Conservation (phyloP, 805 yeast genomes). For the Metschnikowia arizonensis region DNA sequence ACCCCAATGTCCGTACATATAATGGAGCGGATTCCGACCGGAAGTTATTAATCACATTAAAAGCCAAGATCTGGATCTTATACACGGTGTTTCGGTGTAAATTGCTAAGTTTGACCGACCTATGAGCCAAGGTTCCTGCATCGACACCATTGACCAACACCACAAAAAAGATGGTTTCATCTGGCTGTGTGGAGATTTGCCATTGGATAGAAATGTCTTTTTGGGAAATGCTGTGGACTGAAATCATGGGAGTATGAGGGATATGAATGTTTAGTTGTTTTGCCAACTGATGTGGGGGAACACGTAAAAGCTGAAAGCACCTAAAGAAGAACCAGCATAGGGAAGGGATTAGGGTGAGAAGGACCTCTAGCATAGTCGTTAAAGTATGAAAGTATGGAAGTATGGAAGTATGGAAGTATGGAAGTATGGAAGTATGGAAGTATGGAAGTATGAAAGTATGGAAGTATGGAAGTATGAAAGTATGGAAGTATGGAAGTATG, state of each 20-base stretch:
- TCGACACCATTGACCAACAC: constrained; percentile 34
- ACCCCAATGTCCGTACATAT: constrained; percentile 25
- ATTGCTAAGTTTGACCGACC: constrained; percentile 33
- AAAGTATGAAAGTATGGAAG: too few species aligned
- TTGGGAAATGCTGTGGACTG: constrained; percentile 50
- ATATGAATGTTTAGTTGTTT: constrained; percentile 47
- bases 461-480: too few species aligned
- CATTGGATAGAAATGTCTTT: constrained; percentile 51
- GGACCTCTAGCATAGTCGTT: constrained; percentile 33
- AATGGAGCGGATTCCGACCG: constrained; percentile 32
- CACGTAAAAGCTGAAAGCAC: constrained; percentile 31
- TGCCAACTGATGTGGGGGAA: constrained; percentile 47
- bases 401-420: too few species aligned
- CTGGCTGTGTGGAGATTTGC: constrained; percentile 22
- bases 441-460: too few species aligned
- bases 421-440: too few species aligned
- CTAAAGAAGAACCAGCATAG: constrained; percentile 39
- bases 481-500: too few species aligned
- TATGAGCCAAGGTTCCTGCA: constrained; percentile 33
- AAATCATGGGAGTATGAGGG: constrained; percentile 52
- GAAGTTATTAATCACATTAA: constrained; percentile 33
- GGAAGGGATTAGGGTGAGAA: constrained; percentile 32
- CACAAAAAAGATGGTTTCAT: constrained; percentile 28
- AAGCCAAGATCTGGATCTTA: constrained; percentile 35
- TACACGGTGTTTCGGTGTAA: constrained; percentile 27